Evolutionary conservation across 176 grass and related monocot species (phyloP).

Genomic region (Ampelocalamus luodianensis): DNA sequence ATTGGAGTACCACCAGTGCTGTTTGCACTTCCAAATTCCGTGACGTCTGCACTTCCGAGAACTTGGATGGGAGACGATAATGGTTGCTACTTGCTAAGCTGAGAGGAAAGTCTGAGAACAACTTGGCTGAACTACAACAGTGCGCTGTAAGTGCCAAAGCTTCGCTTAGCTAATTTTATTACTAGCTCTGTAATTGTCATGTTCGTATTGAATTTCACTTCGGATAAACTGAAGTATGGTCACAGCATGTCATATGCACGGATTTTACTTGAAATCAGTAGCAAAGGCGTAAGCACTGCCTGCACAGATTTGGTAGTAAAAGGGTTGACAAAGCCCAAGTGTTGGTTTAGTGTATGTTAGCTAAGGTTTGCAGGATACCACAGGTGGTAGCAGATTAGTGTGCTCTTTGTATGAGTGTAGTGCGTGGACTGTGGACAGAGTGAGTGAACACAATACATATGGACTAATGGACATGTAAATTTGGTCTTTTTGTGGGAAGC

Average conservation of each 20-base stretch:
- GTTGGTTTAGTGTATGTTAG: background rate
- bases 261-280: background rate
- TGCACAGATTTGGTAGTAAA: background rate
- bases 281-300: background rate
- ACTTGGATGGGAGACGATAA: background rate
- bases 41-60: slow-evolving; percentile 1
- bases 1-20: background rate
- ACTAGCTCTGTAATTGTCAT: background rate
- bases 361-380: background rate
- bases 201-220: background rate
- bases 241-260: background rate
- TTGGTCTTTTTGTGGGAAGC: background rate
- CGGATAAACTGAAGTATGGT: background rate
- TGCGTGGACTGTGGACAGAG: background rate
- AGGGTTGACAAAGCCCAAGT: background rate
- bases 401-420: background rate
- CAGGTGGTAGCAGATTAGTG: background rate
- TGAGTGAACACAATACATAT: background rate
- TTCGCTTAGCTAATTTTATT: background rate
- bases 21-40: slow-evolving; percentile 9
- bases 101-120: background rate
- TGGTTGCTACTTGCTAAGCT: slow-evolving; percentile 7
- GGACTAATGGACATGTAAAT: background rate
- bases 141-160: background rate
- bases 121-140: background rate